Evolutionary conservation across 441 rosid species (phyloP).

Genomic region (Erodium moschatum): DNA sequence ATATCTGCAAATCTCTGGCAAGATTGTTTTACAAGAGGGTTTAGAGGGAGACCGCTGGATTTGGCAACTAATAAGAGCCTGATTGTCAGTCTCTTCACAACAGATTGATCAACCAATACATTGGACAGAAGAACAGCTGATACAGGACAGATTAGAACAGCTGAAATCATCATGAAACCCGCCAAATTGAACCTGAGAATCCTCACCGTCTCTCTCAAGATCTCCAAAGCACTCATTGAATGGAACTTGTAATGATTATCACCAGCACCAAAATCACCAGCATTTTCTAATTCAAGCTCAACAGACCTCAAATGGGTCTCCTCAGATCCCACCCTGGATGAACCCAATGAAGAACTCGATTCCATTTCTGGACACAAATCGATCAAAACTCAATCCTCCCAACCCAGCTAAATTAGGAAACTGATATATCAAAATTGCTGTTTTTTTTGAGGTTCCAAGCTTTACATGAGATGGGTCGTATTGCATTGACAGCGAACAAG

Average conservation of each 20-base stretch:
- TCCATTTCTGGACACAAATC: too few relatives aligned
- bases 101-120: conserved; percentile 54
- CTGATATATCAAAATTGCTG: too few relatives aligned
- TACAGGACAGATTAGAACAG: conserved; percentile 66
- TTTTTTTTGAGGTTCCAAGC: too few relatives aligned
- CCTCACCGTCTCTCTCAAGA: conserved; percentile 72
- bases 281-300: too few relatives aligned
- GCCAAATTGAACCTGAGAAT: conserved; percentile 60
- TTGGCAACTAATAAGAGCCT: conserved; percentile 57
- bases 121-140: conserved; percentile 61
- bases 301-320: too few relatives aligned
- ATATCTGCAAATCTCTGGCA: conserved; percentile 63
- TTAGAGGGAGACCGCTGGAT: conserved; percentile 62
- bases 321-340: too few relatives aligned
- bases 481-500: too few relatives aligned
- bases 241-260: conserved; percentile 28
- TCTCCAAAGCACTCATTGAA: conserved; percentile 72
- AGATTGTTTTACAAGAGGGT: conserved; percentile 50
- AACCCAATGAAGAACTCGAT: too few relatives aligned
- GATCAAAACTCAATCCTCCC: too few relatives aligned
- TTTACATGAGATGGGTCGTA: too few relatives aligned
- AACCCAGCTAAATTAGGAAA: too few relatives aligned
- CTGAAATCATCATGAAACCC: conserved; percentile 51
- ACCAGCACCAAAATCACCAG: too few relatives aligned
- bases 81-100: conserved; percentile 47